phyloP scores from a whole-genome alignment of 2,329 filamentous ascomycete genomes.

The Diaporthe vaccinii region DNA sequence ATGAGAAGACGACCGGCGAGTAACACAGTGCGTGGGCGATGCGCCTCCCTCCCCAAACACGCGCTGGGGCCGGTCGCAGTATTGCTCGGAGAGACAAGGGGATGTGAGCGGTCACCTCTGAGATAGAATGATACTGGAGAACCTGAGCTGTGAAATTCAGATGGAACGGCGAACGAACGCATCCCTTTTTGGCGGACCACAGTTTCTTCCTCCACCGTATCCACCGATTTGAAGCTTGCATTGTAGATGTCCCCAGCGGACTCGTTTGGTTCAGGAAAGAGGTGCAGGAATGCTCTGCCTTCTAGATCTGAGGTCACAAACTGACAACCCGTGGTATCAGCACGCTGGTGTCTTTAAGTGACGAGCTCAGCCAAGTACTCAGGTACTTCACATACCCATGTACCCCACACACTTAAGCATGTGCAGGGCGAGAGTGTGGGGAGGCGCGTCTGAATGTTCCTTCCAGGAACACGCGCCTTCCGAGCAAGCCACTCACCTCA shows the following conservation, averaged over 20 bases:
- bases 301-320: background rate
- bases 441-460: conserved; percentile 27
- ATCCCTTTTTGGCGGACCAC: conserved; percentile 12
- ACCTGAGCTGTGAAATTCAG: conserved; percentile 1
- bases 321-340: background rate
- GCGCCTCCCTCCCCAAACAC: background rate
- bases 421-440: conserved; percentile 22
- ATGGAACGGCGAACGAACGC: conserved; percentile 15
- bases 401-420: conserved; percentile 32
- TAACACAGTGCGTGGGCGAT: conserved; percentile 22
- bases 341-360: background rate
- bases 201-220: background rate
- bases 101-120: conserved; percentile 7
- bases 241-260: background rate
- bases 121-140: background rate
- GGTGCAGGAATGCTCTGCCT: background rate
- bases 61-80: conserved; percentile 9
- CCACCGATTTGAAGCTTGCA: conserved; percentile 7
- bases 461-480: background rate
- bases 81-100: background rate
- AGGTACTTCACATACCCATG: background rate
- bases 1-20: conserved; percentile 13
- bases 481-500: background rate
- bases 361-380: background rate
- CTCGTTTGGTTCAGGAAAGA: background rate